Conservation (phyloP, 768 basidiomycete species). For the Multifurca ochricompacta region DNA sequence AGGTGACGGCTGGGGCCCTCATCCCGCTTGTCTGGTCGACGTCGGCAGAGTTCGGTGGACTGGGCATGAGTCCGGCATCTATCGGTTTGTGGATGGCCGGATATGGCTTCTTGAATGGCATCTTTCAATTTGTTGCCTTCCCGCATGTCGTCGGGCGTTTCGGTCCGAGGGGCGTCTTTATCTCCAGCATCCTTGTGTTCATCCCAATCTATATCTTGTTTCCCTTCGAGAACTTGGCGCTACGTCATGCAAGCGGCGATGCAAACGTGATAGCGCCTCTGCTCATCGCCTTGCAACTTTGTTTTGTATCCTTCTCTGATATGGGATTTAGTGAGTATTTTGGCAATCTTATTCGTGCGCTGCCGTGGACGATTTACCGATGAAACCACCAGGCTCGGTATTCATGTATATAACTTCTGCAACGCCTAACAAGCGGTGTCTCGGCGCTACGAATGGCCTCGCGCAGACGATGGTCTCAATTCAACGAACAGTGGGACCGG, state of each 20-base stretch:
- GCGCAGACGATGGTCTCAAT: conserved; percentile 33
- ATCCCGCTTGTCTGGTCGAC: conserved; percentile 39
- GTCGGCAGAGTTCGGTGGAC: conserved; percentile 35
- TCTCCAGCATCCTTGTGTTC: conserved; percentile 24
- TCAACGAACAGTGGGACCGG: conserved; percentile 44
- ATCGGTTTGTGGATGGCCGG: conserved; percentile 33
- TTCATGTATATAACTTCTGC: conserved; percentile 64
- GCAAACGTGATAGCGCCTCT: not conserved
- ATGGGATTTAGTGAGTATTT: conserved; percentile 13
- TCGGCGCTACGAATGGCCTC: conserved; percentile 62
- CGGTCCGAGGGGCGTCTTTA: conserved; percentile 32
- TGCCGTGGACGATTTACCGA: not conserved
- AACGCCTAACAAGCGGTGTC: conserved; percentile 53
- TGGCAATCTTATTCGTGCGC: not conserved
- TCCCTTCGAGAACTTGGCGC: conserved; percentile 18
- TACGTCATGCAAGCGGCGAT: not conserved
- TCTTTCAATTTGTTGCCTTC: conserved; percentile 34
- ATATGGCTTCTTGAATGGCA: conserved; percentile 32
- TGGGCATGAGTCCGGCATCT: conserved; percentile 30
- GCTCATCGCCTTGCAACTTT: conserved; percentile 8
- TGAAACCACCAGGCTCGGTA: conserved; percentile 43
- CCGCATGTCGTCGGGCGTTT: conserved; percentile 30
- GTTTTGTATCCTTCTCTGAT: conserved; percentile 4
- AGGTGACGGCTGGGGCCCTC: conserved; percentile 2
- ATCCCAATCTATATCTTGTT: conserved; percentile 25